A percentile compares a stretch with the other conserved stretches of the same genome.
These are phyloP conservation scores for Melanopsichium pennsylvanicum DNA, from an alignment of 1,284 basidiomycete species.

Conservation along the genomic window DNA sequence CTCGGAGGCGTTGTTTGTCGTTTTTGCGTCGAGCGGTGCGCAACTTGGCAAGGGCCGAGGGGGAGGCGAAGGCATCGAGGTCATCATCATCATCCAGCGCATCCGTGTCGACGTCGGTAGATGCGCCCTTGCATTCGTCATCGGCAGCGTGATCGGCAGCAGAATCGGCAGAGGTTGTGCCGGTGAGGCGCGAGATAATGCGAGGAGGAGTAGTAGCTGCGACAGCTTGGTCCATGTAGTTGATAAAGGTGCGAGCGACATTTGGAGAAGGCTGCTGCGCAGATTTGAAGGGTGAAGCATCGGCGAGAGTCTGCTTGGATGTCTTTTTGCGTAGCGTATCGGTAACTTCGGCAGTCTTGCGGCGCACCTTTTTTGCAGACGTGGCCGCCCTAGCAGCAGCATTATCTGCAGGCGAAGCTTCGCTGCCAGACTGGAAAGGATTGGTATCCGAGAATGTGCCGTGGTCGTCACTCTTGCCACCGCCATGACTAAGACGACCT, in stretches of 20 bases:
- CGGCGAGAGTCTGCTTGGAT: constrained; percentile 5
- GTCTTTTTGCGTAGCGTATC: constrained; percentile 29
- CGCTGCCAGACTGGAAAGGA: constrained; percentile 70
- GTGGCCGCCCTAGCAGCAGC: constrained; percentile 36
- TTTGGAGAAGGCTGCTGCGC: constrained; percentile 5
- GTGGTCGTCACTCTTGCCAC: constrained; percentile 57
- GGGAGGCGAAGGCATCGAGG: constrained; percentile 24
- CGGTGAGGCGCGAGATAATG: constrained; percentile 23
- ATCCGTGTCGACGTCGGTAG: constrained; percentile 1
- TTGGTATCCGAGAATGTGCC: constrained; percentile 69
- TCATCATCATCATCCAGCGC: constrained; percentile 24
- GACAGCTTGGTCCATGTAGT: constrained; percentile 52
- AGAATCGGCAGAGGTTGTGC: constrained; percentile 16
- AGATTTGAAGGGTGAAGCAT: constrained; percentile 8
- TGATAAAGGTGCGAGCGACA: constrained; percentile 13
- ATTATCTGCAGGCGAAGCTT: constrained; percentile 61
- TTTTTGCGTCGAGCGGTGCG: constrained; percentile 22
- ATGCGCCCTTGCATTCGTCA: constrained; percentile 11
- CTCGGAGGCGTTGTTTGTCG: constrained; percentile 26
- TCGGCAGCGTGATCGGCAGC: constrained; percentile 18
- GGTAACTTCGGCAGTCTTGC: constrained; percentile 34
- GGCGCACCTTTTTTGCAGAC: constrained; percentile 21
- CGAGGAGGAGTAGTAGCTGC: constrained; percentile 43
- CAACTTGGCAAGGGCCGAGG: constrained; percentile 38
- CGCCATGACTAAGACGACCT: constrained; percentile 23